Base-by-base conservation (phyloP, 2,329 filamentous ascomycete species). In the Tympanopsis confertula region DNA sequence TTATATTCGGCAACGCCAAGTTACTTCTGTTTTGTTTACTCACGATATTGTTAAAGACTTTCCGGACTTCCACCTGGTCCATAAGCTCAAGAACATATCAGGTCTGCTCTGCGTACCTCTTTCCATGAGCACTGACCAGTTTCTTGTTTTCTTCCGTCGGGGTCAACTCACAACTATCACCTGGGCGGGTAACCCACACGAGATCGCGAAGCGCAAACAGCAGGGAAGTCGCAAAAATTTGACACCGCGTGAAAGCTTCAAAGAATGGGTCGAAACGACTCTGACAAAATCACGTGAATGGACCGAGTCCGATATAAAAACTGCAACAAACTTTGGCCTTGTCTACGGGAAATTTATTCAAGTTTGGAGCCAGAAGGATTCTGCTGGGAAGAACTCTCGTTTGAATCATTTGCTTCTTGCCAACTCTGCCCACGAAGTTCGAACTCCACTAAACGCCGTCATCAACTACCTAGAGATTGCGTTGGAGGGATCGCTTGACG, bases 381-480 rank as follows among this genome's bases (percentile, higher is more conserved):
- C 79, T 2, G 84, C 84, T 0, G 53, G 94, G 41, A 81, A 93
- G 48, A 89, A 68, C 51, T 93, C 82, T 46, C 82, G 88, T 42
- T 65, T 94, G 2, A 94, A 86, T 0, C 69, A 76, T 35, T 59
- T 94, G 3, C 59, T 94, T 2, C 65, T 94, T 17, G 84, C 86
- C 4, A 94, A 94, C 45, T 93, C 86, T 0, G 87, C 87, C 0
- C 88, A 94, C 45, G 87, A 94, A 61, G 86, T 94, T 5, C 79
- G 87, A 36, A 94, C 87, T 0, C 87, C 87, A 0, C 62, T 94
- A 2, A 94, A 94, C 50, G 87, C 87, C 13, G 94, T 94, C 50
- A 93, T 94, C 58, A 94, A 94, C 48, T 94, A 93, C 47, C 70
- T 94, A 1, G 87, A 94, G 48, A 94, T 94, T 45, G 87, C 87